A percentile compares a stretch with the other conserved stretches of the same genome.
Evolutionary conservation across 2,329 filamentous ascomycete species (phyloP).

Genomic region (Hypoxylon sp.): DNA sequence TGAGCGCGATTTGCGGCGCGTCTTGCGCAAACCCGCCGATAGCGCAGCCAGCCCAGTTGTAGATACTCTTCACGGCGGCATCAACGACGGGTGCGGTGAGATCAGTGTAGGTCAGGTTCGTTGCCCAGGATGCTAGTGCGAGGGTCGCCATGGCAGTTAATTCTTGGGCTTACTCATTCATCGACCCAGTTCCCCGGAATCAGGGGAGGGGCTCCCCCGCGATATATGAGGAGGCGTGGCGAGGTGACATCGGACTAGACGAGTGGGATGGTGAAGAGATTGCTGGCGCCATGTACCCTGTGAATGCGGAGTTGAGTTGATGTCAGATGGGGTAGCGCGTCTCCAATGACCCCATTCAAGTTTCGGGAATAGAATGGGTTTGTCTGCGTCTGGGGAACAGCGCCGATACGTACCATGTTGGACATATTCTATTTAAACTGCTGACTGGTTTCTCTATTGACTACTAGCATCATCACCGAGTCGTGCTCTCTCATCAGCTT

Average conservation of each 20-base stretch:
- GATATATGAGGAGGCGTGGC: conserved; percentile 2
- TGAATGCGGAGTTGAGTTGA: conserved; percentile 27
- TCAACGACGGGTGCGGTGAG: conserved; percentile 59
- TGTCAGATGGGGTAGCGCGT: conserved; percentile 24
- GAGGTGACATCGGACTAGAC: conserved; percentile 6
- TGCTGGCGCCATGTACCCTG: conserved; percentile 4
- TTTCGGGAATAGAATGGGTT: conserved; percentile 36
- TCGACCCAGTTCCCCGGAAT: background rate
- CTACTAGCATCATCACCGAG: no score
- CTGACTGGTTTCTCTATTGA: no score
- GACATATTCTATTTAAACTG: no score
- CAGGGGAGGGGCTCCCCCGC: conserved; percentile 11
- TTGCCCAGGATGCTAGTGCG: conserved; percentile 64
- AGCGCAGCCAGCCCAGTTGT: conserved; percentile 69
- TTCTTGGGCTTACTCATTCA: background rate
- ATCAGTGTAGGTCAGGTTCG: conserved; percentile 58
- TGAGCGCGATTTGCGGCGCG: conserved; percentile 57
- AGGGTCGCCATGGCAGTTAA: conserved; percentile 60
- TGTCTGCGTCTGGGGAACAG: background rate
- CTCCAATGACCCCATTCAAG: conserved; percentile 15
- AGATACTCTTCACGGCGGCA: conserved; percentile 63
- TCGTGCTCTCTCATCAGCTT: no score
- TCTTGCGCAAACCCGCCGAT: conserved; percentile 65
- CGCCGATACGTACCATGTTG: no score
- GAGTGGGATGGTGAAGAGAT: background rate